phyloP scores from a whole-genome alignment of 2,329 filamentous ascomycete genomes.

The Hypoxylon sp. region DNA sequence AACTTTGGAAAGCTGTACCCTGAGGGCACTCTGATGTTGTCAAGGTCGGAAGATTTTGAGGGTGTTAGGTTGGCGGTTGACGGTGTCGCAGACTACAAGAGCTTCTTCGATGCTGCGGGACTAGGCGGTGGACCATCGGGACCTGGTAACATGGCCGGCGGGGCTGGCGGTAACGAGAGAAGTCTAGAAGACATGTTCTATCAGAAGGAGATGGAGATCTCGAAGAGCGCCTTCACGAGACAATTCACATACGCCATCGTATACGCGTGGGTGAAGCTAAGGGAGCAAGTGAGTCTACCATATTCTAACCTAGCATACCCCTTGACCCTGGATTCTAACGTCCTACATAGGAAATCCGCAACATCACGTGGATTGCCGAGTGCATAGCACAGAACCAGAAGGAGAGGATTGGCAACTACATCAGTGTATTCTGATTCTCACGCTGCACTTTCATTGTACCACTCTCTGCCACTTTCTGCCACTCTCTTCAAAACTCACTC shows the following conservation, averaged over 20 bases:
- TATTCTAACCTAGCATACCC: background rate
- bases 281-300: slow-evolving; percentile 83
- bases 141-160: slow-evolving; percentile 87
- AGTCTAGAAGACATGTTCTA: slow-evolving; percentile 98
- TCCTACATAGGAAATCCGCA: slow-evolving; percentile 88
- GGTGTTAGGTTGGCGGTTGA: slow-evolving; percentile 94
- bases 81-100: slow-evolving; percentile 92
- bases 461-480: slow-evolving; percentile 40
- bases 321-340: slow-evolving; percentile 25
- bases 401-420: slow-evolving; percentile 98
- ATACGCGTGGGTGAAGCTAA: slow-evolving; percentile 97
- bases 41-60: slow-evolving; percentile 93
- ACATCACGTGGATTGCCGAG: slow-evolving; percentile 99
- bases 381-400: slow-evolving; percentile 99
- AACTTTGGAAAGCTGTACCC: slow-evolving; percentile 92
- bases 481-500: slow-evolving; percentile 50
- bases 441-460: slow-evolving; percentile 35
- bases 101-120: slow-evolving; percentile 93
- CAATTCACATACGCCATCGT: slow-evolving; percentile 97
- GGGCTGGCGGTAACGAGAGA: slow-evolving; percentile 83
- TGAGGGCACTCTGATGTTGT: slow-evolving; percentile 95
- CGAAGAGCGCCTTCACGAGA: slow-evolving; percentile 92
- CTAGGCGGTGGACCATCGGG: slow-evolving; percentile 79
- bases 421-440: slow-evolving; percentile 86
- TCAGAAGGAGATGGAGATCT: slow-evolving; percentile 99